phyloP scores from a whole-genome alignment of 2,329 filamentous ascomycete species.

The Aspergillus sp. region DNA sequence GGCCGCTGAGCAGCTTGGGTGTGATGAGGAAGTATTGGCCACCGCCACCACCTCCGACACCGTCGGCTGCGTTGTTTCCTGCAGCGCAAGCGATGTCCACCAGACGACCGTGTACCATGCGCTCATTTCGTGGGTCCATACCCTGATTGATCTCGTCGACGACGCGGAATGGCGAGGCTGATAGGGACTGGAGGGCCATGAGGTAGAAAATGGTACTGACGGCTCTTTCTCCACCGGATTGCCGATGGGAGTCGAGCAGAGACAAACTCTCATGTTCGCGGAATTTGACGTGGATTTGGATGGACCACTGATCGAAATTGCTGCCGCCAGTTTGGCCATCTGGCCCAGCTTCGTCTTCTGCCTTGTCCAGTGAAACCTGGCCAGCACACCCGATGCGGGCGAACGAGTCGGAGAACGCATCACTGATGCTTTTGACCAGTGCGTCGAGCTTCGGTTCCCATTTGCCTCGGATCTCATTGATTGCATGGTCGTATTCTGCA shows the following conservation, averaged over 20 bases:
- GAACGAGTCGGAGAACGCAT: conserved; percentile 90
- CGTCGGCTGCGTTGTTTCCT: conserved; percentile 41
- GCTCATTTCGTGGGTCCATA: conserved; percentile 98
- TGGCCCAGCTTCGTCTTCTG: conserved; percentile 28
- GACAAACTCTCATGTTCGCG: conserved; percentile 80
- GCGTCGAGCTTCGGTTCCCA: conserved; percentile 84
- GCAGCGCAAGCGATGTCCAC: conserved; percentile 83
- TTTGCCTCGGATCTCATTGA: conserved; percentile 60
- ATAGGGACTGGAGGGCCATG: conserved; percentile 92
- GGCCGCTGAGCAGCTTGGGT: conserved; percentile 80
- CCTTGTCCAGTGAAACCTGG: conserved; percentile 82
- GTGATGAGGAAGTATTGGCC: conserved; percentile 94
- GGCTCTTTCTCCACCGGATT: conserved; percentile 92
- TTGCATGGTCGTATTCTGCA: conserved; percentile 51
- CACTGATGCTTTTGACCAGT: conserved; percentile 75
- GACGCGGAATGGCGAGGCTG: conserved; percentile 91
- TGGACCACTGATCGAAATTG: conserved; percentile 90
- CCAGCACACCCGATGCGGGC: conserved; percentile 90
- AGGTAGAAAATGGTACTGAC: conserved; percentile 98
- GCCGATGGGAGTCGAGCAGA: conserved; percentile 81
- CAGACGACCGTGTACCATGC: conserved; percentile 96
- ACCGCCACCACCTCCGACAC: conserved; percentile 35
- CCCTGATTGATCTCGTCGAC: conserved; percentile 99
- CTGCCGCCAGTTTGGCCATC: conserved; percentile 42
- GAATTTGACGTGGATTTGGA: conserved; percentile 94